These are phyloP conservation scores for Colletotrichum liaoningense DNA, from an alignment of 2,329 filamentous ascomycete species.

Conservation along the genomic window DNA sequence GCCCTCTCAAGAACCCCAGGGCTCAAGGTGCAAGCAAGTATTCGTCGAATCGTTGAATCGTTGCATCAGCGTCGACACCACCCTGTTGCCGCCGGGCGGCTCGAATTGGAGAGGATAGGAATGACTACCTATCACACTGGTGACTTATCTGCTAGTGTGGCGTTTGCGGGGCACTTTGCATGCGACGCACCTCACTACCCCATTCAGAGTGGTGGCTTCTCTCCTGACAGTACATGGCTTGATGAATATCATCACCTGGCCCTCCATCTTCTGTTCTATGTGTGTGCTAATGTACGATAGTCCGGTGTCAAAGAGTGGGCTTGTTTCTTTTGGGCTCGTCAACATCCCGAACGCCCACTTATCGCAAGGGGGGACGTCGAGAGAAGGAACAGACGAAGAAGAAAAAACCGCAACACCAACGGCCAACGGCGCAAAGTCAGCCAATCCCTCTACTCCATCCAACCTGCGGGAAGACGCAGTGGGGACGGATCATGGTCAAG, in stretches of 20 bases:
- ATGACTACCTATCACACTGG: not conserved
- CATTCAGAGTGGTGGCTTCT: not conserved
- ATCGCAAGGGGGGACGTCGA: not conserved
- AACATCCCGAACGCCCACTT: not conserved
- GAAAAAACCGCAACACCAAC: not conserved
- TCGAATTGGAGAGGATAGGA: not conserved
- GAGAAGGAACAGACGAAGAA: not conserved
- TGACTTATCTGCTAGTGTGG: not conserved
- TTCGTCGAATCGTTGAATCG: not conserved
- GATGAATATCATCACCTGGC: constrained; percentile 10
- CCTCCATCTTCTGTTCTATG: constrained; percentile 4
- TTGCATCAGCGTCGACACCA: not conserved
- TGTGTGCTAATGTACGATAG: constrained; percentile 13
- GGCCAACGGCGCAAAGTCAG: constrained; percentile 7
- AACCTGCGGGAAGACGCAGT: not conserved
- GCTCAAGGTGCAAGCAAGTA: no score
- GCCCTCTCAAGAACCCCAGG: not conserved
- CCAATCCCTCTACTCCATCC: not conserved
- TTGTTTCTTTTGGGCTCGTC: constrained; percentile 3
- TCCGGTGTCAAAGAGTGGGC: not conserved
- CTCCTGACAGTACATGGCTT: constrained; percentile 9
- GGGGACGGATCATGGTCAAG: not conserved
- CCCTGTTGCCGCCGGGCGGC: not conserved
- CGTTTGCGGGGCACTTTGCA: not conserved
- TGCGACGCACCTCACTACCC: constrained; percentile 3